phyloP scores from a whole-genome alignment of 768 basidiomycete genomes.

The Lenzites betulinus region DNA sequence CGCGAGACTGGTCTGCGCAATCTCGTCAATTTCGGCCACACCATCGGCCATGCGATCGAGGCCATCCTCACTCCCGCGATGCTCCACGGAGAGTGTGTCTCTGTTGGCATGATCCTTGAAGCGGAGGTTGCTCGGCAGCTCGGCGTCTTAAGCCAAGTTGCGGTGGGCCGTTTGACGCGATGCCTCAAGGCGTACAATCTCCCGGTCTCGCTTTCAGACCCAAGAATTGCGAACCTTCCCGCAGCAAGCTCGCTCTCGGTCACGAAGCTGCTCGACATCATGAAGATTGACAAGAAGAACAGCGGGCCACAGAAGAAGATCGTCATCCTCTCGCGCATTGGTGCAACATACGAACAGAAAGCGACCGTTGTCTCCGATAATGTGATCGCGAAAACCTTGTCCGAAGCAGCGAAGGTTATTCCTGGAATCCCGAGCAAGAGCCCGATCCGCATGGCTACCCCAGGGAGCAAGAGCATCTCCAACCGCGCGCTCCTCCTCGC shows the following conservation, averaged over 20 bases:
- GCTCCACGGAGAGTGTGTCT: slow-evolving; percentile 95
- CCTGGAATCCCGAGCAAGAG: slow-evolving; percentile 59
- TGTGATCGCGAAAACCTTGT: slow-evolving; percentile 79
- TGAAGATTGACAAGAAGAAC: slow-evolving; percentile 93
- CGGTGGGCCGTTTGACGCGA: slow-evolving; percentile 85
- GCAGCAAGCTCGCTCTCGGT: slow-evolving; percentile 74
- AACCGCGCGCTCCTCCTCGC: slow-evolving; percentile 94
- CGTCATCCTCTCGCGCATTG: slow-evolving; percentile 88
- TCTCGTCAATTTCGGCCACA: slow-evolving; percentile 99
- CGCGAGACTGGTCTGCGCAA: slow-evolving; percentile 96
- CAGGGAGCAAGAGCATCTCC: slow-evolving; percentile 95
- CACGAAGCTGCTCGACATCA: slow-evolving; percentile 84
- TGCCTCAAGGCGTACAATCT: slow-evolving; percentile 91
- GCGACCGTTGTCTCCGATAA: slow-evolving; percentile 84
- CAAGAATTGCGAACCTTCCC: slow-evolving; percentile 73
- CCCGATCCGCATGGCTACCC: slow-evolving; percentile 78
- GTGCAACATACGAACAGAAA: slow-evolving; percentile 88
- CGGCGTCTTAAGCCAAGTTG: slow-evolving; percentile 88
- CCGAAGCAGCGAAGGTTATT: slow-evolving; percentile 77
- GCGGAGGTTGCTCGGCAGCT: slow-evolving; percentile 90
- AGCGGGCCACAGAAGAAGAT: slow-evolving; percentile 90
- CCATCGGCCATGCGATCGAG: slow-evolving; percentile 98
- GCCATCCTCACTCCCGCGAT: slow-evolving; percentile 92
- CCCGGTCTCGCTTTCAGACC: slow-evolving; percentile 78
- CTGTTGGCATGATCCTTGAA: slow-evolving; percentile 95